Conservation (phyloP, 1,139 yeast genomes). For the Geotrichum europaeum region DNA sequence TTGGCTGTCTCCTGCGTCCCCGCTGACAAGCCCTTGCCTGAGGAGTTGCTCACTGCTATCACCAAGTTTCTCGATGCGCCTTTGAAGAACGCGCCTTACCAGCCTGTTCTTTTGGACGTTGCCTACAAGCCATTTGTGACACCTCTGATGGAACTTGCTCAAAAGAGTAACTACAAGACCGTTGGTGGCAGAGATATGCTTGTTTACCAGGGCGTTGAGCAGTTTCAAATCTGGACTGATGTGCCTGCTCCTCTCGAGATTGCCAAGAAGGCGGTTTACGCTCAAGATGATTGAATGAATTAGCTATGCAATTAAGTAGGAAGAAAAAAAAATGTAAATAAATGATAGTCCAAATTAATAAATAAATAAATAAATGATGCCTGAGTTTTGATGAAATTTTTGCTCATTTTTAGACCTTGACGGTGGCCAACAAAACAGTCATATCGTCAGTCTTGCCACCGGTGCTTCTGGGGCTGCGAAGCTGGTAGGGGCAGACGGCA, state of each 20-base stretch:
- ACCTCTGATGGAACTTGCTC: slow-evolving; percentile 74
- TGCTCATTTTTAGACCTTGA: slow-evolving; percentile 1
- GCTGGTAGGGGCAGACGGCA: slow-evolving; percentile 22
- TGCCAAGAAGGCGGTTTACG: slow-evolving; percentile 21
- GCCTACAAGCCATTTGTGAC: slow-evolving; percentile 87
- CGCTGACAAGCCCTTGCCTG: slow-evolving; percentile 72
- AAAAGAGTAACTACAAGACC: slow-evolving; percentile 58
- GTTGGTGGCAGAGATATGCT: slow-evolving; percentile 89
- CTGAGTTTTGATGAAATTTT: not conserved
- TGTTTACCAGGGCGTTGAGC: slow-evolving; percentile 86
- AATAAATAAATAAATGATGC: not conserved
- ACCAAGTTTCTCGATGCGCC: slow-evolving; percentile 38
- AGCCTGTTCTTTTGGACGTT: slow-evolving; percentile 71
- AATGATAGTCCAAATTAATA: not conserved
- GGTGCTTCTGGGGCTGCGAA: slow-evolving; percentile 8
- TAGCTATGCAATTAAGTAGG: not conserved
- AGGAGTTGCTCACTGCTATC: slow-evolving; percentile 42
- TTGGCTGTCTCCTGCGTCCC: slow-evolving; percentile 84
- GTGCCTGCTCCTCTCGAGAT: slow-evolving; percentile 36
- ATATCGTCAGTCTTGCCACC: slow-evolving; percentile 24
- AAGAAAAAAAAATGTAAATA: not conserved
- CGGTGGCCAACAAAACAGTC: slow-evolving; percentile 17
- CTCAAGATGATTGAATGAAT: not conserved
- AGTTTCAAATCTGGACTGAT: slow-evolving; percentile 76
- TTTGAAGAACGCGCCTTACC: slow-evolving; percentile 30